Evolutionary conservation across 306 rosid genomes (phyloP).

Genomic region (Pyrus pyrifolia): DNA sequence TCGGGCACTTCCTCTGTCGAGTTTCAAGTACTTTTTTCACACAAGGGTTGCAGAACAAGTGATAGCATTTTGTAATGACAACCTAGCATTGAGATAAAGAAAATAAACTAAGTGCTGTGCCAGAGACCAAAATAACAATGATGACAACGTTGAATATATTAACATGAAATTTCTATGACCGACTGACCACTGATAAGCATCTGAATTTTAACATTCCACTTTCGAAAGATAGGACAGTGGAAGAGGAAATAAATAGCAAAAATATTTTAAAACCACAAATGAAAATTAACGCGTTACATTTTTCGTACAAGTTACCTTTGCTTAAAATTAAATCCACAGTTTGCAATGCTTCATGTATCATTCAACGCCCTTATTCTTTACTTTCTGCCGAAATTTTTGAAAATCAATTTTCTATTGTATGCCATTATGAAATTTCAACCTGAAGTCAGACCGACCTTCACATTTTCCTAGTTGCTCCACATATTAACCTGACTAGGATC

Average conservation of each 20-base stretch:
- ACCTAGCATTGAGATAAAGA: slow-evolving; percentile 41
- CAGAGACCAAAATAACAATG: background rate
- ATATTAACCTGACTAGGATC: background rate
- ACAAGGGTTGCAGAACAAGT: slow-evolving; percentile 87
- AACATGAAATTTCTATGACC: background rate
- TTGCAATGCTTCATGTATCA: background rate
- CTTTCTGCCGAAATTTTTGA: background rate
- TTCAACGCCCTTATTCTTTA: background rate
- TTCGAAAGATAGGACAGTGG: background rate
- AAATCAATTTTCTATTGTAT: background rate
- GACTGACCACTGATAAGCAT: background rate
- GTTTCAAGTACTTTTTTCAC: slow-evolving; percentile 64
- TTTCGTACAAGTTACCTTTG: background rate
- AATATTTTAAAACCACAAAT: background rate
- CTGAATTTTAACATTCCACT: background rate
- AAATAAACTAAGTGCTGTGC: background rate
- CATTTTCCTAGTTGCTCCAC: background rate
- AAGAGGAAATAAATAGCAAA: background rate
- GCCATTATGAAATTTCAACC: background rate
- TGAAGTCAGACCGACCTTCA: background rate
- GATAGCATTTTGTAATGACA: slow-evolving; percentile 97
- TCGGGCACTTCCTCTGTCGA: slow-evolving; percentile 91
- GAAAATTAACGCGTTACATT: background rate
- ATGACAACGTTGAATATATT: background rate
- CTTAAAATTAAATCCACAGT: background rate